Percentiles rank a stretch among this genome's conserved stretches.
These are phyloP conservation scores for Chrysosporium queenslandicum DNA, from an alignment of 2,329 filamentous ascomycete genomes.

Conservation along the genomic window DNA sequence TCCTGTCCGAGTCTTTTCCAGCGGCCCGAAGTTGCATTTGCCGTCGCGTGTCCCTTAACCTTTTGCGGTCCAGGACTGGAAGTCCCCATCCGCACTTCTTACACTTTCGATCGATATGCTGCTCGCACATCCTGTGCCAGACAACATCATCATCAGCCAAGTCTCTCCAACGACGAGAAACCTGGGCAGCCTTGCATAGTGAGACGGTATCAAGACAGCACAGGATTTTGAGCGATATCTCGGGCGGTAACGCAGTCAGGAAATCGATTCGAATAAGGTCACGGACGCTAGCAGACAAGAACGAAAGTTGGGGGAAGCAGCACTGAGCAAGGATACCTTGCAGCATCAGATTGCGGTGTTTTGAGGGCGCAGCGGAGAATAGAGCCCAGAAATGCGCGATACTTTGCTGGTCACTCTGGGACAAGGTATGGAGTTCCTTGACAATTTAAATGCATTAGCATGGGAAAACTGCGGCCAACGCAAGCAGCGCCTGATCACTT, in stretches of 20 bases:
- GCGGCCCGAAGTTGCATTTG: conserved; percentile 58
- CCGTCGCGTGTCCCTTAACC: conserved; percentile 74
- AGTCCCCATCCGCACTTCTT: conserved; percentile 93
- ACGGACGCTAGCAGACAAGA: conserved; percentile 78
- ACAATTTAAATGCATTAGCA: conserved; percentile 25
- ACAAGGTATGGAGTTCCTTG: conserved; percentile 70
- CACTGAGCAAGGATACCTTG: conserved; percentile 93
- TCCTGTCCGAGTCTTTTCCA: conserved; percentile 8
- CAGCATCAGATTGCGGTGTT: conserved; percentile 91
- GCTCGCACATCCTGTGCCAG: conserved; percentile 97
- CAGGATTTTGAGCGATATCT: conserved; percentile 87
- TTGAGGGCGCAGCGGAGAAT: conserved; percentile 88
- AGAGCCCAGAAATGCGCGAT: conserved; percentile 97
- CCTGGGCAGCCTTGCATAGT: conserved; percentile 89
- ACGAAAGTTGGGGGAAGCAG: conserved; percentile 93
- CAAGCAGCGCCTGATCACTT: conserved; percentile 18
- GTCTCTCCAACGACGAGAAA: conserved; percentile 76
- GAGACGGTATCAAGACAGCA: conserved; percentile 89
- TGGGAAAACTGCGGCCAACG: background rate
- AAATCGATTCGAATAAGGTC: conserved; percentile 98
- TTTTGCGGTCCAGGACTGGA: conserved; percentile 78
- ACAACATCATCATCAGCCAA: conserved; percentile 96
- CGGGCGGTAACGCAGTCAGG: conserved; percentile 72
- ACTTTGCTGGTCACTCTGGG: conserved; percentile 79
- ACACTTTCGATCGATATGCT: conserved; percentile 89